Evolutionary conservation across 148 eudicot genomes (phyloP).

Genomic region (Tetragonia tetragonoides): DNA sequence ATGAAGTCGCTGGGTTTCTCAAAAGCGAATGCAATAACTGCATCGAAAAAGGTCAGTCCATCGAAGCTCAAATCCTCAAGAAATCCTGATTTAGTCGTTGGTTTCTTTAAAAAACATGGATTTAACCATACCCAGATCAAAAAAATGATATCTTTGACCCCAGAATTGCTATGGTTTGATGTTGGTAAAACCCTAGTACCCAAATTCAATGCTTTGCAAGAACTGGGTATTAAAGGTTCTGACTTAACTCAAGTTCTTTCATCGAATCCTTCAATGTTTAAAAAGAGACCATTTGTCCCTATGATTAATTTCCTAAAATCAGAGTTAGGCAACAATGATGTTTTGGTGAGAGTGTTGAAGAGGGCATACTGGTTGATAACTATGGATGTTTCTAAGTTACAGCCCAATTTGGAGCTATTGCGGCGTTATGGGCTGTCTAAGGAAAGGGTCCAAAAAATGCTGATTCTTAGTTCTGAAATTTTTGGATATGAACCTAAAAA

Average conservation of each 20-base stretch:
- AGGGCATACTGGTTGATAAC: slow-evolving; percentile 21
- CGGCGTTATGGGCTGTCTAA: slow-evolving; percentile 22
- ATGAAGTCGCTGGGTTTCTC: slow-evolving; percentile 36
- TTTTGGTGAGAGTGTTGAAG: slow-evolving; percentile 13
- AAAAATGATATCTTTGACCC: slow-evolving; percentile 24
- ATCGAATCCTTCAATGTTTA: slow-evolving; percentile 10
- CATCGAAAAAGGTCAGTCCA: slow-evolving; percentile 25
- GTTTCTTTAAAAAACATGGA: slow-evolving; percentile 26
- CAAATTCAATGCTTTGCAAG: slow-evolving; percentile 37
- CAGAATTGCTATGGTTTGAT: slow-evolving; percentile 20
- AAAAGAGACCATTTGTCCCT: background rate
- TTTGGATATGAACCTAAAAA: slow-evolving; percentile 11
- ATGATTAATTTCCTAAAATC: slow-evolving; percentile 9
- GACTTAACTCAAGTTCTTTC: slow-evolving; percentile 18
- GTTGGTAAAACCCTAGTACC: slow-evolving; percentile 43
- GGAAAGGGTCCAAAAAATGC: slow-evolving; percentile 15
- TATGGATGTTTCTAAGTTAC: slow-evolving; percentile 10
- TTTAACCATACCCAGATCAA: slow-evolving; percentile 30
- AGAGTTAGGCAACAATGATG: slow-evolving; percentile 10
- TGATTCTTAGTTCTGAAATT: slow-evolving; percentile 15
- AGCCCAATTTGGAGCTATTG: slow-evolving; percentile 23
- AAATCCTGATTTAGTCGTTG: slow-evolving; percentile 33
- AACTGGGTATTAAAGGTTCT: slow-evolving; percentile 28
- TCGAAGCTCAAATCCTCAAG: slow-evolving; percentile 14
- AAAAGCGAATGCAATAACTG: slow-evolving; percentile 27